These are phyloP conservation scores for Trametes sanguinea DNA, from an alignment of 768 basidiomycete genomes.

Conservation along the genomic window DNA sequence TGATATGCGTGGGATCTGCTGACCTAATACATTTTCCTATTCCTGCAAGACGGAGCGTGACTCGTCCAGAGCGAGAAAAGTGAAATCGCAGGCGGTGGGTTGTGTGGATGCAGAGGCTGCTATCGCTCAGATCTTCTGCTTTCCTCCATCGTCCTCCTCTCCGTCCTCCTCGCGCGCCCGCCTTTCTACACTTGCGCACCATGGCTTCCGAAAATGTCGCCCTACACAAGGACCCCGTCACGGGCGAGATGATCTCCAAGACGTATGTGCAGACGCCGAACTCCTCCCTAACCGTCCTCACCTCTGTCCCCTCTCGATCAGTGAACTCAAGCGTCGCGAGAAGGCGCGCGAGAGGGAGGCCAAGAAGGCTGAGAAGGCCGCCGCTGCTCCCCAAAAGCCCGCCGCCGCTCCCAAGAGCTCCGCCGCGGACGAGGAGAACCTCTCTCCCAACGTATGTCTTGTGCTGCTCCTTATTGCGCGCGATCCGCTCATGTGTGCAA, in stretches of 20 bases:
- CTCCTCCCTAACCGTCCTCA: background rate
- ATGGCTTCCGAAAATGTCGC: slow-evolving; percentile 44
- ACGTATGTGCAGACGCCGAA: slow-evolving; percentile 51
- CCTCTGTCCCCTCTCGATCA: slow-evolving; percentile 32
- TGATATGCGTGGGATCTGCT: slow-evolving; percentile 13
- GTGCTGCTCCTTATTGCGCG: background rate
- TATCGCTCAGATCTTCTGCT: slow-evolving; percentile 23
- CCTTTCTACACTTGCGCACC: slow-evolving; percentile 17
- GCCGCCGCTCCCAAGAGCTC: slow-evolving; percentile 38
- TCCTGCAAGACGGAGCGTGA: slow-evolving; percentile 4
- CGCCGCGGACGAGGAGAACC: slow-evolving; percentile 69
- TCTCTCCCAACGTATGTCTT: slow-evolving; percentile 83
- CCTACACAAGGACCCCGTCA: slow-evolving; percentile 76
- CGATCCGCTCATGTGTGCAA: background rate
- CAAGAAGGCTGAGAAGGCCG: slow-evolving; percentile 78
- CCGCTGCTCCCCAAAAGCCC: slow-evolving; percentile 47
- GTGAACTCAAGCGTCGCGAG: slow-evolving; percentile 92
- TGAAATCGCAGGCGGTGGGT: slow-evolving; percentile 9
- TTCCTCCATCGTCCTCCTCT: slow-evolving; percentile 8
- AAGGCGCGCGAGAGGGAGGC: slow-evolving; percentile 76
- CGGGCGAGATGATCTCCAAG: slow-evolving; percentile 98
- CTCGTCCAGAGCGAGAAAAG: slow-evolving; percentile 9
- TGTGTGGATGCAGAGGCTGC: slow-evolving; percentile 34
- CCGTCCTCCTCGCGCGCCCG: slow-evolving; percentile 5
- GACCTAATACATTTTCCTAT: slow-evolving; percentile 2